A percentile compares a stretch with the other conserved stretches of the same genome.
These are phyloP conservation scores for Diplodia seriata DNA, from an alignment of 2,329 filamentous ascomycete genomes.

Conservation along the genomic window DNA sequence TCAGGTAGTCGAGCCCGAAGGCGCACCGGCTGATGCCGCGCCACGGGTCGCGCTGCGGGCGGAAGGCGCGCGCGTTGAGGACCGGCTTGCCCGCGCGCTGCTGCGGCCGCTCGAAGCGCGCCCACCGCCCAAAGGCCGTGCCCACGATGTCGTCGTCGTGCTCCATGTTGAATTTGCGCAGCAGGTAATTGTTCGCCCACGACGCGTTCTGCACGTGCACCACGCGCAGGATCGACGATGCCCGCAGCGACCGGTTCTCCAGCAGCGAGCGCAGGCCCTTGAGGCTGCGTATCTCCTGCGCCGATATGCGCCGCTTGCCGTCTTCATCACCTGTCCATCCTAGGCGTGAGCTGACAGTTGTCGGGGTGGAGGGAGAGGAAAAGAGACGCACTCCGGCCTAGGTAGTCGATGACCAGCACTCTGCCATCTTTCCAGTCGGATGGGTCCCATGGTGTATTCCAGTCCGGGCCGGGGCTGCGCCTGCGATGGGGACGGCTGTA, in stretches of 20 bases:
- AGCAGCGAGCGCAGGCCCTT: constrained; percentile 56
- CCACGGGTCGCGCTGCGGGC: constrained; percentile 59
- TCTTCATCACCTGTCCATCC: constrained; percentile 44
- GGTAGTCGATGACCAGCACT: constrained; percentile 61
- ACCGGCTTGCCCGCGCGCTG: constrained; percentile 59
- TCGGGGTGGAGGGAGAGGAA: not conserved
- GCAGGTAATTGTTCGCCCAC: constrained; percentile 58
- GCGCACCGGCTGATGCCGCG: constrained; percentile 57
- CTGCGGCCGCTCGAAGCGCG: constrained; percentile 56
- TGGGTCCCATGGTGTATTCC: constrained; percentile 37
- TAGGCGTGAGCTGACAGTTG: constrained; percentile 4
- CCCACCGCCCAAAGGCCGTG: constrained; percentile 59
- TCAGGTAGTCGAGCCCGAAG: constrained; percentile 61
- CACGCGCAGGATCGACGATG: constrained; percentile 48
- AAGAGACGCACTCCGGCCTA: constrained; percentile 39
- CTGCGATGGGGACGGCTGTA: constrained; percentile 38
- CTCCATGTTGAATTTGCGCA: constrained; percentile 61
- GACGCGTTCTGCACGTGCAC: constrained; percentile 61
- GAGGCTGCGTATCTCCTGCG: constrained; percentile 57
- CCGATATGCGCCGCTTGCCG: constrained; percentile 53
- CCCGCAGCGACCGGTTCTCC: constrained; percentile 44
- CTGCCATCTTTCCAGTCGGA: constrained; percentile 52
- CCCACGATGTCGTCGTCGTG: constrained; percentile 56
- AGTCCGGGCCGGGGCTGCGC: constrained; percentile 47
- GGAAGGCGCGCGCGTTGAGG: constrained; percentile 60